phyloP scores from a whole-genome alignment of 2,329 filamentous ascomycete species.

The Hirsutella minnesotensis region DNA sequence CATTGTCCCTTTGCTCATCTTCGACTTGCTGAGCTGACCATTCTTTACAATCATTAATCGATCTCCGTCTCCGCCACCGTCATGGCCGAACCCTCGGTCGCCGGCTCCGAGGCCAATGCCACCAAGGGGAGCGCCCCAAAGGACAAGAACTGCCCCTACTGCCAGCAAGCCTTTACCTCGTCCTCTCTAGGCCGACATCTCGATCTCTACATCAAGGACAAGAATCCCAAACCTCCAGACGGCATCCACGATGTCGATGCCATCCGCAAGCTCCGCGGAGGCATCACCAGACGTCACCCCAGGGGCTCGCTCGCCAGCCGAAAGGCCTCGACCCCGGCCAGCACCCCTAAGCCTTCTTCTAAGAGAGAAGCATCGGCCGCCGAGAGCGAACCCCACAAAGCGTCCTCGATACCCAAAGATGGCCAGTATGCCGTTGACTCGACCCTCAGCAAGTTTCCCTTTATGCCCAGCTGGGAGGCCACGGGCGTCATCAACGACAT shows the following conservation, averaged over 20 bases:
- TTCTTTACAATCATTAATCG: slow-evolving; percentile 1
- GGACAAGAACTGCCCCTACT: slow-evolving; percentile 82
- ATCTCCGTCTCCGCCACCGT: not conserved
- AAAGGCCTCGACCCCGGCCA: slow-evolving; percentile 45
- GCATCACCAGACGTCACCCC: slow-evolving; percentile 78
- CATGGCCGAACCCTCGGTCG: slow-evolving; percentile 21
- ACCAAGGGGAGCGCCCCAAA: slow-evolving; percentile 45
- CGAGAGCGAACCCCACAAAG: slow-evolving; percentile 24
- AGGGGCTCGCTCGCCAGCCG: slow-evolving; percentile 50
- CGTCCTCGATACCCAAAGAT: slow-evolving; percentile 28
- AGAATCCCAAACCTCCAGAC: slow-evolving; percentile 79
- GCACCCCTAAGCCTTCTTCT: slow-evolving; percentile 32
- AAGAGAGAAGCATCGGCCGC: slow-evolving; percentile 26
- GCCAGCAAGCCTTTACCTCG: slow-evolving; percentile 80
- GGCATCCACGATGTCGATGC: slow-evolving; percentile 84
- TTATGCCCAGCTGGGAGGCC: slow-evolving; percentile 58
- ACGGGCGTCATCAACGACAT: slow-evolving; percentile 72
- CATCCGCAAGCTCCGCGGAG: slow-evolving; percentile 70
- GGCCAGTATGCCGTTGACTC: slow-evolving; percentile 30
- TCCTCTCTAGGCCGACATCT: slow-evolving; percentile 88
- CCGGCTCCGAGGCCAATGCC: slow-evolving; percentile 25
- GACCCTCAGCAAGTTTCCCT: slow-evolving; percentile 41
- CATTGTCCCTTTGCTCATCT: not conserved
- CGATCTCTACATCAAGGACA: slow-evolving; percentile 86
- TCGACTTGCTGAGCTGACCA: not conserved